Percentiles rank a stretch among this genome's conserved stretches.
Conservation (phyloP, 2,329 filamentous ascomycete species). For the Lasiodiplodia hormozganensis region DNA sequence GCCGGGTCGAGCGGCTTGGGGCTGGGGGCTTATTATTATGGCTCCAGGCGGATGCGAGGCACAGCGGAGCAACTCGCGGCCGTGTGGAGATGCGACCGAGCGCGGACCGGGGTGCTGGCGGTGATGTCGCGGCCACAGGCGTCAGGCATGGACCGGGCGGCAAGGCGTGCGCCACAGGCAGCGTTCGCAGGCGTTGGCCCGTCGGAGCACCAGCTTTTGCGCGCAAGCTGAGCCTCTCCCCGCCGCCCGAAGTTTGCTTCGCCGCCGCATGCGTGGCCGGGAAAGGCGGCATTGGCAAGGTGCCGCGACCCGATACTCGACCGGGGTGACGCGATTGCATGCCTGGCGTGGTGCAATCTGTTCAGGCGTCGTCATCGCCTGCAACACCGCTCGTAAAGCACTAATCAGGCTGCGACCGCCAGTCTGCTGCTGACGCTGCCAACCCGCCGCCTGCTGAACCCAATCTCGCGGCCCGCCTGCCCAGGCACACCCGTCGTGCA, state of each 20-base stretch:
- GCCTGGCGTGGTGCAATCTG: slow-evolving; percentile 25
- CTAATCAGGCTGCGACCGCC: slow-evolving; percentile 9
- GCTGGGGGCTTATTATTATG: slow-evolving; percentile 13
- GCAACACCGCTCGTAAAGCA: slow-evolving; percentile 9
- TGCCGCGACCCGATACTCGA: not conserved
- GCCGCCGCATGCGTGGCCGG: slow-evolving; percentile 57
- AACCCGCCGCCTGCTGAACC: not conserved
- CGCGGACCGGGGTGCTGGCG: slow-evolving; percentile 9
- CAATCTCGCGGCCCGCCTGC: not conserved
- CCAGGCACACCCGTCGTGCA: not conserved
- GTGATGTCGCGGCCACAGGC: slow-evolving; percentile 21
- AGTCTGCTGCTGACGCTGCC: not conserved
- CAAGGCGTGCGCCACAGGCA: slow-evolving; percentile 15
- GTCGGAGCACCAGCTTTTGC: not conserved
- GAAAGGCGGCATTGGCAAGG: slow-evolving; percentile 47
- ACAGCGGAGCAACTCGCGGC: slow-evolving; percentile 13
- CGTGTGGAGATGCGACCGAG: slow-evolving; percentile 26
- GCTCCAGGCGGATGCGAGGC: slow-evolving; percentile 11
- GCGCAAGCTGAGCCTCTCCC: not conserved
- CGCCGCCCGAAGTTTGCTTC: not conserved
- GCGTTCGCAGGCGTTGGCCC: not conserved
- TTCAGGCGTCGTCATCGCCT: slow-evolving; percentile 21
- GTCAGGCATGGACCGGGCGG: slow-evolving; percentile 23
- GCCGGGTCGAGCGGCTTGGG: slow-evolving; percentile 10
- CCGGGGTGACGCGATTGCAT: slow-evolving; percentile 21